Conservation (phyloP, 768 basidiomycete species). For the Chalciporus pseudorubinellus region DNA sequence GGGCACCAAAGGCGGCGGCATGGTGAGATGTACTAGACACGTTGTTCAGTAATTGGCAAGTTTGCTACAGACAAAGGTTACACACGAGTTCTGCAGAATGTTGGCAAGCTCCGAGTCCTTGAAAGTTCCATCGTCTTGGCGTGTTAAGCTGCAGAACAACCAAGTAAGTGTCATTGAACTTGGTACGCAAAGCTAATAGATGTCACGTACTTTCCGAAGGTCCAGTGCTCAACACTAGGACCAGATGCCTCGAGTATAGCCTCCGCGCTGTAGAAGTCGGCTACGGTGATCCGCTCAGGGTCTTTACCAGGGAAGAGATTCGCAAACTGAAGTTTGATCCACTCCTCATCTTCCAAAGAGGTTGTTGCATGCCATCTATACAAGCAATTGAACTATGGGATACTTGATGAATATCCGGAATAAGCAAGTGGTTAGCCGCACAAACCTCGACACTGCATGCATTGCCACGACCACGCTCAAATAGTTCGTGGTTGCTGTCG, state of each 20-base stretch:
- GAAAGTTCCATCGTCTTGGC: conserved; percentile 58
- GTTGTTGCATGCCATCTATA: conserved; percentile 88
- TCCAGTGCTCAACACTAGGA: conserved; percentile 59
- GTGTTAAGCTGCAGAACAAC: conserved; percentile 45
- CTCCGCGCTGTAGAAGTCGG: conserved; percentile 53
- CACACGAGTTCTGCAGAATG: conserved; percentile 66
- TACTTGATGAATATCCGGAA: neutral
- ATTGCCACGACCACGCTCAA: conserved; percentile 81
- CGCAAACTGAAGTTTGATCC: conserved; percentile 52
- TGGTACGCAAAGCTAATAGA: neutral
- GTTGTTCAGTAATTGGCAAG: neutral
- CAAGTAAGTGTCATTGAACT: conserved; percentile 1
- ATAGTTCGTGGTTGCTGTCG: conserved; percentile 55
- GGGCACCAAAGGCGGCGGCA: conserved; percentile 72
- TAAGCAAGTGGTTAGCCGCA: conserved; percentile 4
- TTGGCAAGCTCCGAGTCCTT: conserved; percentile 69
- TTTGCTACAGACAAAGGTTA: conserved; percentile 4
- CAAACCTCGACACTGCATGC: conserved; percentile 76
- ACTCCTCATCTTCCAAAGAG: conserved; percentile 66
- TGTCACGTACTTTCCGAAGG: conserved; percentile 53
- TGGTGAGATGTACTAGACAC: conserved; percentile 60
- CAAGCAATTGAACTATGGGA: conserved; percentile 72
- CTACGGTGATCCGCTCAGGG: conserved; percentile 42
- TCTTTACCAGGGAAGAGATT: conserved; percentile 53
- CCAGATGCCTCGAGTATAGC: conserved; percentile 38